Base-by-base conservation (phyloP, 108 stramenopile species). In the Nitzschia putrida region DNA sequence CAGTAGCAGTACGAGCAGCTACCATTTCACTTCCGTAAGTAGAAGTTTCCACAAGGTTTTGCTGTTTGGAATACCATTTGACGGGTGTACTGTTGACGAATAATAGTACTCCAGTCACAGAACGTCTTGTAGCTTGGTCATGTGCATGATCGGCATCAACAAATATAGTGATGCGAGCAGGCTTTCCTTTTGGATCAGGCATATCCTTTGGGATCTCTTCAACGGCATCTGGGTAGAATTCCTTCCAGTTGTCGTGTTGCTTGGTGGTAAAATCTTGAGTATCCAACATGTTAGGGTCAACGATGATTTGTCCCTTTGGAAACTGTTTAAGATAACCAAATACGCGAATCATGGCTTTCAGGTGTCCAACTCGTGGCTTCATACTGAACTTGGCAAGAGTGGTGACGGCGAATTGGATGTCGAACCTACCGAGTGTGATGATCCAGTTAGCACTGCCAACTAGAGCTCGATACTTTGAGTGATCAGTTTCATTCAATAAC, bases 261-360 rank as follows among this genome's bases (percentile, higher is more conserved):
- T 2, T 18, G 14, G 6, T 6, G 3, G n/a, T 2, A 49, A 49
- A 49, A 4, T 18, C 4, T 18, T 49, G 2, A 1, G 47, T 49
- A 18, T 49, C 47, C 0, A 69, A 74, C 13, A 54, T n/a, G 18
- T 71, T 77, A 0, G 81, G 84, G 56, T 86, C 85, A 58, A 81
- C 70, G 8, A 82, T 74, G 71, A 87, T 61, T 25, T 23, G 13
- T 9, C 49, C 49, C 9, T 76, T 54, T 22, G 50, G 49, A 38
- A 22, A 45, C 9, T 70, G 54, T 41, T 61, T 70, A 24, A 77
- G 38, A 34, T 65, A 77, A 3, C 76, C 76, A 63, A 64, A 77
- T 3, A 77, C 40, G 25, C 64, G 51, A 5, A 23, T 24, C 13
- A 38, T 21, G 7, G 23, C 52, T 24, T 54, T 23, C 0, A 67